Base-by-base conservation (phyloP, 495 filamentous ascomycete species). In the Rostrohypoxylon terebratum region DNA sequence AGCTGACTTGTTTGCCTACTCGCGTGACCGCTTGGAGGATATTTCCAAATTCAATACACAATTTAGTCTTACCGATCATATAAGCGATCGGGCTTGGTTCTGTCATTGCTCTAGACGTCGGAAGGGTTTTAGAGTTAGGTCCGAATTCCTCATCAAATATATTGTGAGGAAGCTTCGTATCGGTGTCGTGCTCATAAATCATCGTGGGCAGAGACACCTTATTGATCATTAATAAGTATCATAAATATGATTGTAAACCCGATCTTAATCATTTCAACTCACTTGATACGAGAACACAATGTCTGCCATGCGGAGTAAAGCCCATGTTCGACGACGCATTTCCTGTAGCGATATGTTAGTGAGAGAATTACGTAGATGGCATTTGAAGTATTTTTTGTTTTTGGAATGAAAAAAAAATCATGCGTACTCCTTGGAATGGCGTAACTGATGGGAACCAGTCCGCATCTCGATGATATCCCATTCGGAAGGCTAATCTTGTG, bases 391-490 rank as follows among this genome's bases (percentile, higher is more conserved):
- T 10, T n/a, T n/a, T n/a, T n/a, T n/a, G n/a, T n/a, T n/a, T n/a
- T n/a, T n/a, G n/a, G n/a, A n/a, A n/a, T n/a, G n/a, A n/a, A n/a
- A 13, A 25, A 16, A 14, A 38, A 64, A 48, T 23, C 36, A 23
- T 51, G 73, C 83, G 58, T 79, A 85, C 83, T 21, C 90, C 94
- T 77, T 96, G 90, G 73, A 95, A 97, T 4, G 94, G 91, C 4
- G 90, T 88, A 68, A 99, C 90, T 57, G 89, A 90, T 11, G 92
- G 86, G 75, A 93, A 97, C 80, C 90, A 89, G 74, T 91, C 92
- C 13, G 93, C 89, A 77, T 99, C 96, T 62, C 96, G 88, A 75
- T 99, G 96, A 67, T 97, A 96, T 51, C 96, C 96, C 93, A 97
- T 97, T 25, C 93, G 87, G 86, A 98, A 94, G 9, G 95, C 93